Evolutionary conservation across 2,329 filamentous ascomycete species (phyloP).

Genomic region (Aspergillus niger): DNA sequence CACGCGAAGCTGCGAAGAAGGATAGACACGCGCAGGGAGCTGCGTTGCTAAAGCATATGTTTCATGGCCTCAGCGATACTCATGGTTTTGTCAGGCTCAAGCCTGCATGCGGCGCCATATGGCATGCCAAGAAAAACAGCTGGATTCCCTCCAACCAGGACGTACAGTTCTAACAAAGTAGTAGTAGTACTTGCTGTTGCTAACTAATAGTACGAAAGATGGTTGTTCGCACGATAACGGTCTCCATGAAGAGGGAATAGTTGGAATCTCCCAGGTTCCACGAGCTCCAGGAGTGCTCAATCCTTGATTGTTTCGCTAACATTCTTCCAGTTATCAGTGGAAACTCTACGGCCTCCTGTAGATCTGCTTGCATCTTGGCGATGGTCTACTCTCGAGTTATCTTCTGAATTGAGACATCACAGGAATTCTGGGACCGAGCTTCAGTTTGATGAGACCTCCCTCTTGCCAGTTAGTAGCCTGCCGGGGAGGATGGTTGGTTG

Average conservation of each 20-base stretch:
- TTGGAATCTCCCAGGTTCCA: not conserved
- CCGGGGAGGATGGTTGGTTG: constrained; percentile 17
- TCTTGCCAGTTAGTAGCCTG: not conserved
- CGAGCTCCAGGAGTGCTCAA: not conserved
- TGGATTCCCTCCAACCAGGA: not conserved
- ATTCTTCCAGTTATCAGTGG: constrained; percentile 1
- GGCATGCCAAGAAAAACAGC: not conserved
- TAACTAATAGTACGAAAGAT: not conserved
- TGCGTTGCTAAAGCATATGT: not conserved
- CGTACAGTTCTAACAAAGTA: not conserved
- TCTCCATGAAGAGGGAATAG: not conserved
- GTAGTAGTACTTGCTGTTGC: not conserved
- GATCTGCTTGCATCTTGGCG: not conserved
- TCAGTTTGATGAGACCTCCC: not conserved
- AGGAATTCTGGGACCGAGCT: not conserved
- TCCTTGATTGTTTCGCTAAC: not conserved
- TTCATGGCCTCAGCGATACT: not conserved
- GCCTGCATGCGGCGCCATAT: not conserved
- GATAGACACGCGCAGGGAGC: not conserved
- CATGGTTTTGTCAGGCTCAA: not conserved
- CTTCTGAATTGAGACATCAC: not conserved
- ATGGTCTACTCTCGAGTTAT: not conserved
- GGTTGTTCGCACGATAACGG: not conserved
- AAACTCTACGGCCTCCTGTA: not conserved
- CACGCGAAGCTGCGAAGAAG: too few relatives aligned